Conservation (phyloP, 2,329 filamentous ascomycete species). For the Claviceps digitariae region DNA sequence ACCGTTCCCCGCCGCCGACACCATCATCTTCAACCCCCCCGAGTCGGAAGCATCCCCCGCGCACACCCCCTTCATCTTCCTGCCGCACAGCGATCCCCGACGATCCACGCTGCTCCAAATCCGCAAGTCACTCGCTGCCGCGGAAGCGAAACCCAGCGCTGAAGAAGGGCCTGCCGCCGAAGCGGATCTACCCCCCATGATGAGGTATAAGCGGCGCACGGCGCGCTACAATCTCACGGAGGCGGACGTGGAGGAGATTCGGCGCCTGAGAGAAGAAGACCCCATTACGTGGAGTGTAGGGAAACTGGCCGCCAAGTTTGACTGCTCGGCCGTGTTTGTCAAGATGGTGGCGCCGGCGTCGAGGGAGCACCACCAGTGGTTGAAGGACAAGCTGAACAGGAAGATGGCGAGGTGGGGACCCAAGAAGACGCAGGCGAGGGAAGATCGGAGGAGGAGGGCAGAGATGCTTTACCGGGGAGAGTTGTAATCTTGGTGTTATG, state of each 20-base stretch:
- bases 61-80: conserved; percentile 54
- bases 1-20: conserved; percentile 18
- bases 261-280: conserved; percentile 36
- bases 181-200: conserved; percentile 21
- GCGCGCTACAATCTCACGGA: conserved; percentile 38
- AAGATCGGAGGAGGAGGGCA: conserved; percentile 40
- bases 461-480: conserved; percentile 38
- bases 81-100: conserved; percentile 42
- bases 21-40: conserved; percentile 45
- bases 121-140: conserved; percentile 21
- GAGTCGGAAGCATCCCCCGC: conserved; percentile 40
- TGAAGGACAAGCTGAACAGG: conserved; percentile 31
- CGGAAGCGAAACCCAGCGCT: conserved; percentile 2
- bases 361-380: conserved; percentile 31
- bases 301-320: conserved; percentile 38
- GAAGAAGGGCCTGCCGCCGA: conserved; percentile 6
- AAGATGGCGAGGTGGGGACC: conserved; percentile 45
- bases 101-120: conserved; percentile 33
- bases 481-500: conserved; percentile 24
- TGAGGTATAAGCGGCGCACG: conserved; percentile 21
- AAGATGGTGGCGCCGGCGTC: conserved; percentile 42
- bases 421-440: conserved; percentile 37
- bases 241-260: conserved; percentile 47
- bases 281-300: conserved; percentile 41
- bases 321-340: conserved; percentile 43